phyloP scores from a whole-genome alignment of 1,284 basidiomycete genomes.

The Cerioporus squamosus region DNA sequence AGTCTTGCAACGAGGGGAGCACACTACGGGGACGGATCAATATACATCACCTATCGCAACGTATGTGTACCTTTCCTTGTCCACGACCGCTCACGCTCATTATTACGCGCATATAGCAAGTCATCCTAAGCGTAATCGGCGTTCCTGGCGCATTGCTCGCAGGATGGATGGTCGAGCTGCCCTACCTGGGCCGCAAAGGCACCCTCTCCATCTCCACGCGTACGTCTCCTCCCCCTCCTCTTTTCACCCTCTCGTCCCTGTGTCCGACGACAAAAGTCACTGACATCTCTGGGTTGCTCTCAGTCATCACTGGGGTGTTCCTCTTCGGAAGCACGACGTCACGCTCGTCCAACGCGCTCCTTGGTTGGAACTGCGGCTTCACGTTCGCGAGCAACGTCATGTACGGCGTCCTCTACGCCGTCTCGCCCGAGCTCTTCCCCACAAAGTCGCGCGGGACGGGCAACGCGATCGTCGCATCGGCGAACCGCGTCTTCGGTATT shows the following conservation, averaged over 20 bases:
- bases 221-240: constrained; percentile 26
- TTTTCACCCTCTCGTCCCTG: no score
- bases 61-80: constrained; percentile 44
- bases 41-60: constrained; percentile 71
- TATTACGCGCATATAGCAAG: constrained; percentile 46
- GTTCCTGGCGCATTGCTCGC: constrained; percentile 69
- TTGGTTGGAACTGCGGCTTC: constrained; percentile 79
- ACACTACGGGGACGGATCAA: constrained; percentile 62
- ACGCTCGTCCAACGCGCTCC: constrained; percentile 59
- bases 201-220: constrained; percentile 64
- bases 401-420: constrained; percentile 75
- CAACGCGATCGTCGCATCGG: constrained; percentile 65
- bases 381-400: constrained; percentile 68
- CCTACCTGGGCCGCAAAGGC: constrained; percentile 62
- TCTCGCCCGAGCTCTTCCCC: constrained; percentile 73
- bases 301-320: constrained; percentile 70
- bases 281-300: not conserved
- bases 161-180: constrained; percentile 64
- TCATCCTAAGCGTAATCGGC: constrained; percentile 70
- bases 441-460: constrained; percentile 76
- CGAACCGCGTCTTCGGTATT: constrained; percentile 67
- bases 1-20: constrained; percentile 65
- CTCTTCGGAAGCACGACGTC: constrained; percentile 72
- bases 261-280: no score
- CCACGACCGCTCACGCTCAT: no score